These are phyloP conservation scores for Pezicula neosporulosa DNA, from an alignment of 2,329 filamentous ascomycete species.

Conservation along the genomic window DNA sequence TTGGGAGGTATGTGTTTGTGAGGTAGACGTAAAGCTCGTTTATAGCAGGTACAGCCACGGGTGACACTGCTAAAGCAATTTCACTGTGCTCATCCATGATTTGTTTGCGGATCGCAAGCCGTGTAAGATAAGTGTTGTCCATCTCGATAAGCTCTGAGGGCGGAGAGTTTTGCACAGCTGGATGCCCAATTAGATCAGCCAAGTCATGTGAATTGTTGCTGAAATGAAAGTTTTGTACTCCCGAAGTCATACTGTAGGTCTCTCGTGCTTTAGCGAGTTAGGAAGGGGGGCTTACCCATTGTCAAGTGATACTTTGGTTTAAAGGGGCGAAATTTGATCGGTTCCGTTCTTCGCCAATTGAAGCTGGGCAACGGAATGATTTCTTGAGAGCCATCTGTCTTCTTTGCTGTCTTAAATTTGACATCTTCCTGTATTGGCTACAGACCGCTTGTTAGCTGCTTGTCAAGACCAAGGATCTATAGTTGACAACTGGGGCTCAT, in stretches of 20 bases:
- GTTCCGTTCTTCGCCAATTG: conserved; percentile 46
- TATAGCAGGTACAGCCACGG: conserved; percentile 40
- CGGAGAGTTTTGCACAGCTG: conserved; percentile 49
- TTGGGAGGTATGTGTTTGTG: conserved; percentile 49
- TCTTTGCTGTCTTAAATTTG: not conserved
- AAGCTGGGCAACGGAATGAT: conserved; percentile 41
- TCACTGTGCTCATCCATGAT: conserved; percentile 41
- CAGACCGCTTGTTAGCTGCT: not conserved
- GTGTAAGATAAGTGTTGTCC: conserved; percentile 54
- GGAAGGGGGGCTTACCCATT: conserved; percentile 45
- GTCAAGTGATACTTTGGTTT: conserved; percentile 60
- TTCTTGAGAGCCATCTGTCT: not conserved
- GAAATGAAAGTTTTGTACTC: not conserved
- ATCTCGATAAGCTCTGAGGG: conserved; percentile 53
- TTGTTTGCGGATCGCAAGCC: conserved; percentile 44
- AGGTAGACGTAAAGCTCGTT: conserved; percentile 55
- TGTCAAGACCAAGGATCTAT: not conserved
- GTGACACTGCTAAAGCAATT: conserved; percentile 35
- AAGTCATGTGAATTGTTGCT: not conserved
- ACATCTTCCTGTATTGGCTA: not conserved
- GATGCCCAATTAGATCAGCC: not conserved
- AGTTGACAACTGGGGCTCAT: no score
- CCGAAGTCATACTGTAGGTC: not conserved
- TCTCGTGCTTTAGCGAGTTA: not conserved
- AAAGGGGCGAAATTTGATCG: conserved; percentile 52